Percentiles rank a stretch among this genome's conserved stretches.
These are phyloP conservation scores for Fusarium abutilonis DNA, from an alignment of 2,329 filamentous ascomycete species.

Conservation along the genomic window DNA sequence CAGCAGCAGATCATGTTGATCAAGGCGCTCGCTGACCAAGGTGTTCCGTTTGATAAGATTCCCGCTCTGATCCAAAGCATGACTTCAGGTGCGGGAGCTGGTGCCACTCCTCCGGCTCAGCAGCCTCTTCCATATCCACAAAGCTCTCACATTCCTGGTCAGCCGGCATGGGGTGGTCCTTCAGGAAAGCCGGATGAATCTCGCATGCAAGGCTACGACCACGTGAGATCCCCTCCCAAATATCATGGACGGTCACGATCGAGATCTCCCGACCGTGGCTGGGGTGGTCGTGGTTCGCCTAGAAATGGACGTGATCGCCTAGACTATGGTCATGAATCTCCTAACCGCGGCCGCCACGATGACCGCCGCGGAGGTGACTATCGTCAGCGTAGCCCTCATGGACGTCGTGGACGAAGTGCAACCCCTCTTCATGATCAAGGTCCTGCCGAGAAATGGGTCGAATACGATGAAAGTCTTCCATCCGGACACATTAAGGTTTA, in stretches of 20 bases:
- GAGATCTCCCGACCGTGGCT: slow-evolving; percentile 79
- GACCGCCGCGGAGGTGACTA: slow-evolving; percentile 74
- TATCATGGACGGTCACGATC: slow-evolving; percentile 75
- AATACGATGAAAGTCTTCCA: slow-evolving; percentile 79
- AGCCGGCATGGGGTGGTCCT: slow-evolving; percentile 48
- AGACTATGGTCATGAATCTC: slow-evolving; percentile 77
- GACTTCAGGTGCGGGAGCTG: slow-evolving; percentile 49
- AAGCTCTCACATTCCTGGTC: slow-evolving; percentile 53
- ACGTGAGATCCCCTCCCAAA: slow-evolving; percentile 70
- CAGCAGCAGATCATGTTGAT: slow-evolving; percentile 79
- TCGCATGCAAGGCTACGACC: slow-evolving; percentile 68
- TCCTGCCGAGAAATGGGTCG: slow-evolving; percentile 72
- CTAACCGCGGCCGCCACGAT: slow-evolving; percentile 67
- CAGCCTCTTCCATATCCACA: slow-evolving; percentile 54
- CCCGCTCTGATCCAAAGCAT: slow-evolving; percentile 66
- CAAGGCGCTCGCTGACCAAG: slow-evolving; percentile 78
- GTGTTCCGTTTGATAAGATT: slow-evolving; percentile 81
- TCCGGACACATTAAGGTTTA: slow-evolving; percentile 87
- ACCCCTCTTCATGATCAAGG: slow-evolving; percentile 58
- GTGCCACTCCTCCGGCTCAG: slow-evolving; percentile 45
- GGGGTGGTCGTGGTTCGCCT: slow-evolving; percentile 73
- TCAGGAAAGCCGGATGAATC: slow-evolving; percentile 53
- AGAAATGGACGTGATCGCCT: slow-evolving; percentile 72
- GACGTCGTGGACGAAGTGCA: slow-evolving; percentile 72
- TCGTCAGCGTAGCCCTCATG: slow-evolving; percentile 85